Evolutionary conservation across 371 early-diverging fungal species (phyloP), one percentile per base, ranked within the genome.

Genomic region (Mucor irregularis): DNA sequence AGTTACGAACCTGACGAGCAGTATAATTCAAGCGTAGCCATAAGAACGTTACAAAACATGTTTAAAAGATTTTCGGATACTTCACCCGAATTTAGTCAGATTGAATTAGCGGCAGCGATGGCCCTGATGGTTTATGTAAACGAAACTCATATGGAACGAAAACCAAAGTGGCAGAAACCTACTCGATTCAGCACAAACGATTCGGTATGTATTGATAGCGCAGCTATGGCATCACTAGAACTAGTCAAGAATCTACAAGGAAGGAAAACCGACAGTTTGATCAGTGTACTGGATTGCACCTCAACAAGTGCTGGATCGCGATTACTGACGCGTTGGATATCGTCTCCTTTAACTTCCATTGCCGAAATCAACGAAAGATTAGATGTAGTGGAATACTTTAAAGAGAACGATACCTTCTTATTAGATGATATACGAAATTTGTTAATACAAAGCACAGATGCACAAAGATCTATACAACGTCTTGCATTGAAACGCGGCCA

Each of bases 301-400:
- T 80, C 81, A 25, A 94, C 95, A 9, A 84, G 83, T 33, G 87
- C 90, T 2, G 96, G 96, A 1, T 82, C 87, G 1, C 76, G 96
- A 11, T 66, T 93, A 13, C 69, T 95, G 4, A 69, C 86, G 4
- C 70, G 79, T 34, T 83, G 94, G 69, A 61, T 95, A 37, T 71
- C 81, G 0, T 76, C 89, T 0, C 93, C 93, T 1, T 68, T 87
- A 6, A 86, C 88, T 0, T 73, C 66, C 7, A 55, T 77, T 0
- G 57, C 66, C 40, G 73, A 71, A 10, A 88, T 93, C 39, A 79
- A 84, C 26, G 39, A 58, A 14, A 76, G 93, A 0, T 70, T 90
- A 16, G 85, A 90, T 51, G 59, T 89, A 49, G 89, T 93, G 2
- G 85, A 85, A 45, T 84, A 81, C 55, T 88, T 91, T 53, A 57